Conservation (phyloP, 1,284 basidiomycete species). For the Ustilago lituana region DNA sequence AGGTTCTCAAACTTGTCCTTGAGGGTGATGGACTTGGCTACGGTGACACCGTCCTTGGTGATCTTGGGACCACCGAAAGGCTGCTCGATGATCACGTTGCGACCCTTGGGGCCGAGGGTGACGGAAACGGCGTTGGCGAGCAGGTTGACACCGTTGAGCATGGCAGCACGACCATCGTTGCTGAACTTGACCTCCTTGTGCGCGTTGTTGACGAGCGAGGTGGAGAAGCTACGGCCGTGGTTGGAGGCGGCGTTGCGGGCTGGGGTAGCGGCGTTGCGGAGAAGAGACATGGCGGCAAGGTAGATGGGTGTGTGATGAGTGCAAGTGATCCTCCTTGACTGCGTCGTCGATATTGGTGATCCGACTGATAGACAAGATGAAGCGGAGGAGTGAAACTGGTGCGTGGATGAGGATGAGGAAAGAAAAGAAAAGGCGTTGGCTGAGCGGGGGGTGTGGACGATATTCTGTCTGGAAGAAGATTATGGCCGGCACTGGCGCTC, state of each 20-base stretch:
- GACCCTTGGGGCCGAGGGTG: conserved; percentile 96
- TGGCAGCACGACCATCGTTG: conserved; percentile 91
- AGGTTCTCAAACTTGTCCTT: conserved; percentile 99
- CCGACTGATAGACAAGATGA: background rate
- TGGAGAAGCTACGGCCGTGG: conserved; percentile 51
- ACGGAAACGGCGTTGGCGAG: conserved; percentile 81
- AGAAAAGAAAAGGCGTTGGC: conserved; percentile 9
- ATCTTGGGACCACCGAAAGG: conserved; percentile 96
- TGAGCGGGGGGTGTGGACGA: no score
- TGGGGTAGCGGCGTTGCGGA: conserved; percentile 50
- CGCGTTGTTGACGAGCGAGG: conserved; percentile 48
- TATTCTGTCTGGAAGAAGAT: background rate
- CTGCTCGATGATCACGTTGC: conserved; percentile 99
- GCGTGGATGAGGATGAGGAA: conserved; percentile 17
- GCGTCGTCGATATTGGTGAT: conserved; percentile 8
- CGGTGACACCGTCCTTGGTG: conserved; percentile 98
- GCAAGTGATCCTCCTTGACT: conserved; percentile 13
- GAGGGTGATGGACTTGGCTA: conserved; percentile 91
- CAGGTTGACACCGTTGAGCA: conserved; percentile 94
- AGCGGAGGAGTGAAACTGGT: background rate
- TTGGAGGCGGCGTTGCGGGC: conserved; percentile 49
- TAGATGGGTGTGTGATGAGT: background rate
- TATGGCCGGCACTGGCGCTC: no score
- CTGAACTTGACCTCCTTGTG: conserved; percentile 97
- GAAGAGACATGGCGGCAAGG: conserved; percentile 51